Percentiles rank a stretch among this genome's conserved stretches.
These are phyloP conservation scores for Gymnopilus junonius DNA, from an alignment of 768 basidiomycete genomes.

Conservation along the genomic window DNA sequence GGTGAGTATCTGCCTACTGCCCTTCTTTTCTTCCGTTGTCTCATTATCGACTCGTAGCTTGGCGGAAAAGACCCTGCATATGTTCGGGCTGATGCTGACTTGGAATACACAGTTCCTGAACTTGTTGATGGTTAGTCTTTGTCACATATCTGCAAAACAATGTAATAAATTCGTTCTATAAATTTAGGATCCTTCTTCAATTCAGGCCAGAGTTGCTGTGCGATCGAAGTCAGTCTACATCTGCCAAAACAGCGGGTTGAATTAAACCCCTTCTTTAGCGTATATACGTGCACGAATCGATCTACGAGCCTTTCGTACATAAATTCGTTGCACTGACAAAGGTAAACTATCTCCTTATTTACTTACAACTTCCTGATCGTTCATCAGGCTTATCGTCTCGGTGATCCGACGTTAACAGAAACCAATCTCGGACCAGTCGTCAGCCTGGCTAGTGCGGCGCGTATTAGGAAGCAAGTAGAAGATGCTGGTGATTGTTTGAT, in stretches of 20 bases:
- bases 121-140: constrained; percentile 80
- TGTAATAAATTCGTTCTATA: background rate
- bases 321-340: constrained; percentile 77
- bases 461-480: constrained; percentile 83
- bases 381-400: constrained; percentile 76
- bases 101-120: constrained; percentile 81
- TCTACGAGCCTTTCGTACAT: constrained; percentile 81
- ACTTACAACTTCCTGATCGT: background rate
- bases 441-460: constrained; percentile 81
- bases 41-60: constrained; percentile 51
- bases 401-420: constrained; percentile 75
- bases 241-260: no score
- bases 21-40: background rate
- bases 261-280: constrained; percentile 50
- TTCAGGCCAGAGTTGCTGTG: constrained; percentile 97
- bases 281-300: constrained; percentile 88
- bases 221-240: constrained; percentile 68
- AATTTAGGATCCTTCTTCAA: constrained; percentile 92
- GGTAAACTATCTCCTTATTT: constrained; percentile 38
- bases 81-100: constrained; percentile 84
- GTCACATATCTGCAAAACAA: background rate
- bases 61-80: constrained; percentile 99
- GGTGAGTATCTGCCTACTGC: constrained; percentile 39
- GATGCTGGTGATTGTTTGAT: constrained; percentile 67
- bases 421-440: constrained; percentile 94